Evolutionary conservation across 768 basidiomycete species (phyloP), one percentile per base, ranked within the genome.

Genomic region (Trametopsis cervina): DNA sequence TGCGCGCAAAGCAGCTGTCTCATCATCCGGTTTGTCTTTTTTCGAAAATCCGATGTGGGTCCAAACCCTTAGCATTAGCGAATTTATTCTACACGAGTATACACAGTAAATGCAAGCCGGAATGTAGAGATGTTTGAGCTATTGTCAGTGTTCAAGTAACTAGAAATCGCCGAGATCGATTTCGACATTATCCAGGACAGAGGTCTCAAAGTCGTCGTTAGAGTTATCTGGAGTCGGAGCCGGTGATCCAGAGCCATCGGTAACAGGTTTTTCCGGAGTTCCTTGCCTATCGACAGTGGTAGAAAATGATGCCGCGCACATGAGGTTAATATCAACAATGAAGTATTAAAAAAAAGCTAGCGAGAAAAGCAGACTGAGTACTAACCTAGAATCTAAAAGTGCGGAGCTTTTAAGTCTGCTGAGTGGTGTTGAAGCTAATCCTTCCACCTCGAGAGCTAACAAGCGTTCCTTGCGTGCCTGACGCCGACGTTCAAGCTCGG

Each of bases 141-240:
- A 24, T 40, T 10, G 24, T 15, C 27, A 12, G 17, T n/a, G 10
- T 7, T 29, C 10, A 15, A 35, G 17, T 18, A 11, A 21, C 33
- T 69, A 89, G 63, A 89, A 89, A 64, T 89, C 86, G 43, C 86
- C 86, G 39, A 89, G 69, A 62, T 89, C 85, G 50, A 89, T 73
- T 54, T 89, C 85, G 54, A 89, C 73, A 23, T 73, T 73, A 41
- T 83, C 80, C 54, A 85, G 75, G 33, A 87, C 62, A 17, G 74
- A 69, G 4, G 75, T 69, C 59, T 82, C 80, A 44, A 83, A 70
- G 26, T 72, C 70, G 17, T 69, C 67, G 57, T 75, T 74, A 49
- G 63, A 57, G 25, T 63, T 64, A 45, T 61, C 60, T 27, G 66
- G 57, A 2, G 57, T 27, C 21, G 61, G 60, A 42, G 67, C 47